Conservation (phyloP, 495 filamentous ascomycete species). For the Trypethelium eluteriae region DNA sequence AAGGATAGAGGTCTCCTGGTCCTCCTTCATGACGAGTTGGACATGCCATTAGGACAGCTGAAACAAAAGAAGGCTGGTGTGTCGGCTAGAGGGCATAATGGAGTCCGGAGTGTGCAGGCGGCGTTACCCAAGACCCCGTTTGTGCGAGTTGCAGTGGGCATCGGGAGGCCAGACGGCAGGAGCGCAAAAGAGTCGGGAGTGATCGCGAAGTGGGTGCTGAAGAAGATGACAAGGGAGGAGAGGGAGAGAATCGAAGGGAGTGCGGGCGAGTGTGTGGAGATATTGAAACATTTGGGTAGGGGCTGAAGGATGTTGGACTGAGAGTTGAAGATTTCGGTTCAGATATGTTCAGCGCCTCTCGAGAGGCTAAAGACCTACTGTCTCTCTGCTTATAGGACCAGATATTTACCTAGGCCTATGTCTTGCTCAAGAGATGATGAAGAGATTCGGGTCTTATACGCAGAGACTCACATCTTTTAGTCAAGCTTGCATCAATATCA, state of each 20-base stretch:
- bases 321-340: background rate
- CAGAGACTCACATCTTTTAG: no score
- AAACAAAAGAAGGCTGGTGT: conserved; percentile 52
- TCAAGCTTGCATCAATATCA: no score
- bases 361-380: no score
- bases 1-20: conserved; percentile 46
- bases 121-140: conserved; percentile 41
- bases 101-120: conserved; percentile 58
- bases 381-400: no score
- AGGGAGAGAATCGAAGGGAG: conserved; percentile 43
- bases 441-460: no score
- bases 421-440: no score
- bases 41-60: conserved; percentile 58
- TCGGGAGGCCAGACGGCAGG: conserved; percentile 52
- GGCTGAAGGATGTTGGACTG: conserved; percentile 26
- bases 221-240: conserved; percentile 50
- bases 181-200: conserved; percentile 45
- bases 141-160: conserved; percentile 59
- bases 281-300: conserved; percentile 43
- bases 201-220: conserved; percentile 62
- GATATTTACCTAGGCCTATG: no score
- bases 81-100: conserved; percentile 66
- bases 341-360: no score
- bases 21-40: conserved; percentile 78
- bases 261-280: conserved; percentile 44